These are phyloP conservation scores for Phytophthora cajani DNA, from an alignment of 352 stramenopile genomes.

Conservation along the genomic window DNA sequence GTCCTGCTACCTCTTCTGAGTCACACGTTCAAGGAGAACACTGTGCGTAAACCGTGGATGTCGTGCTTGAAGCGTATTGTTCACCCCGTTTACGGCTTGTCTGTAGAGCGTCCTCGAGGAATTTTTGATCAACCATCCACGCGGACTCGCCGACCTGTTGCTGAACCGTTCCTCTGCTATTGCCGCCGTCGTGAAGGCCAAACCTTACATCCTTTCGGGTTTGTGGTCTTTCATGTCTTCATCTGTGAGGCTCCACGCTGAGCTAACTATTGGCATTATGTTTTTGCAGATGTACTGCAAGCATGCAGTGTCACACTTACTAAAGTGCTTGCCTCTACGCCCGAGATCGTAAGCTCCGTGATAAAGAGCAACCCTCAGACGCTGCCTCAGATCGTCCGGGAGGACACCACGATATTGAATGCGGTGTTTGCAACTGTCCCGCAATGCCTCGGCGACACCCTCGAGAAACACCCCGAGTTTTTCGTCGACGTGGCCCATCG, in stretches of 20 bases:
- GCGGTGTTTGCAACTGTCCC: conserved; percentile 60
- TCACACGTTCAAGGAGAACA: conserved; percentile 69
- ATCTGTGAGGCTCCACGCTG: neutral
- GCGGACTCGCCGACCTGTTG: conserved; percentile 63
- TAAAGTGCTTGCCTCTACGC: conserved; percentile 49
- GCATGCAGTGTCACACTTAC: conserved; percentile 48
- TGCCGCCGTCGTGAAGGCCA: conserved; percentile 53
- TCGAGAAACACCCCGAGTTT: conserved; percentile 70
- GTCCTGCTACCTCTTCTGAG: conserved; percentile 61
- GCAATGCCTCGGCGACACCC: conserved; percentile 61
- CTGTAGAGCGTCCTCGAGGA: conserved; percentile 66
- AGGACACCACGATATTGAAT: conserved; percentile 53
- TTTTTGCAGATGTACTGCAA: conserved; percentile 48
- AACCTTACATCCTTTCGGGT: conserved; percentile 67
- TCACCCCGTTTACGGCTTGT: neutral
- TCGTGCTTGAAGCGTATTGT: neutral
- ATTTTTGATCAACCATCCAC: conserved; percentile 70
- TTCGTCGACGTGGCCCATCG: conserved; percentile 76
- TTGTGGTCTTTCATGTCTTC: neutral
- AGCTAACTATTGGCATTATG: neutral
- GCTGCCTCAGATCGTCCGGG: conserved; percentile 55
- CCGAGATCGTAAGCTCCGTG: conserved; percentile 52
- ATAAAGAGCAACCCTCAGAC: conserved; percentile 61
- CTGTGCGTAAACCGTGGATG: conserved; percentile 32
- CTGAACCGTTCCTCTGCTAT: conserved; percentile 62